A percentile compares a stretch with the other conserved stretches of the same genome.
Evolutionary conservation across 768 basidiomycete species (phyloP).

Genomic region (Panus rudis): DNA sequence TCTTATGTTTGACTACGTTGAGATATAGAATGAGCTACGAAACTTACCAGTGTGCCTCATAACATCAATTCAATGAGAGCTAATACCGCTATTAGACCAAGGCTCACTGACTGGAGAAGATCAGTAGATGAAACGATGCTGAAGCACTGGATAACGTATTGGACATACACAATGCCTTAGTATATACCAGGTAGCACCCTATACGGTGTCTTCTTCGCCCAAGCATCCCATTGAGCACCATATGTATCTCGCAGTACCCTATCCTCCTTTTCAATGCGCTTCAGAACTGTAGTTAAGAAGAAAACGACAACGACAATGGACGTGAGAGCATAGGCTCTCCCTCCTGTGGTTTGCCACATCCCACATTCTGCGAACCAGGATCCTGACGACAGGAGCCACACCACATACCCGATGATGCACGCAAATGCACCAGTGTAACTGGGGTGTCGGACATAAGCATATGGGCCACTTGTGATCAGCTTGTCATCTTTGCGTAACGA

Average conservation of each 20-base stretch:
- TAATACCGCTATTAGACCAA: too few relatives aligned
- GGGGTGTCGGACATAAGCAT: constrained; percentile 17
- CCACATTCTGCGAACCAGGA: constrained; percentile 4
- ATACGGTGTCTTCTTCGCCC: constrained; percentile 7
- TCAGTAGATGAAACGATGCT: too few relatives aligned
- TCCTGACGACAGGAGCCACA: constrained; percentile 4
- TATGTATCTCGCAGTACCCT: constrained; percentile 6
- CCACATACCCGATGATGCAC: constrained; percentile 3
- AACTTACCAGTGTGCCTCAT: too few relatives aligned
- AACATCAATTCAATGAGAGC: too few relatives aligned
- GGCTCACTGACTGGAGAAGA: too few relatives aligned
- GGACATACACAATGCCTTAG: too few relatives aligned
- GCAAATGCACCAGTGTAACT: constrained; percentile 11
- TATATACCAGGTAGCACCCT: constrained; percentile 6
- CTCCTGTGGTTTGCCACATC: not conserved
- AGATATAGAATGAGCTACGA: too few relatives aligned
- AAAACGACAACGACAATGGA: not conserved
- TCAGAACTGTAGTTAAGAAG: too few relatives aligned
- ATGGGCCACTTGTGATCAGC: constrained; percentile 13
- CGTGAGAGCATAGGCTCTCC: not conserved
- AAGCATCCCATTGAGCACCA: constrained; percentile 7
- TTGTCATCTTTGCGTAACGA: constrained; percentile 3
- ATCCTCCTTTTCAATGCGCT: constrained; percentile 4
- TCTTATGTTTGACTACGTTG: too few relatives aligned
- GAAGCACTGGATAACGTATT: too few relatives aligned